A percentile compares a stretch with the other conserved stretches of the same genome.
Conservation (phyloP, 164 flowering plant species). For the Macadamia integrifolia region DNA sequence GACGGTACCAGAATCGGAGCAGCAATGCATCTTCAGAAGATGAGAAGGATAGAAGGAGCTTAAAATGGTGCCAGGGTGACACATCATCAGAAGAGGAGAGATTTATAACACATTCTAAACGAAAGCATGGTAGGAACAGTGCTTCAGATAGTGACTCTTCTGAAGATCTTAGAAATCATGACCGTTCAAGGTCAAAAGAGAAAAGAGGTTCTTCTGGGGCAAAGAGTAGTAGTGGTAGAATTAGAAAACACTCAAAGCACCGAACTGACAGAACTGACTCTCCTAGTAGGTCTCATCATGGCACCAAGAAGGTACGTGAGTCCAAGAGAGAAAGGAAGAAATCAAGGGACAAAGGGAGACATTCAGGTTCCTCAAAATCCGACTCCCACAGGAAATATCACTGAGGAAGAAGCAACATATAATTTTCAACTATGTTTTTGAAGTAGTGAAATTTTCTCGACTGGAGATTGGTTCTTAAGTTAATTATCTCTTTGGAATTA, state of each 20-base stretch:
- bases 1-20: background rate
- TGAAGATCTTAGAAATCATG: slow-evolving; percentile 26
- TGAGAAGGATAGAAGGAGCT: slow-evolving; percentile 2
- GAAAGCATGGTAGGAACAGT: slow-evolving; percentile 15
- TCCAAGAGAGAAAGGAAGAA: slow-evolving; percentile 34
- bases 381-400: slow-evolving; percentile 7
- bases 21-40: slow-evolving; percentile 22
- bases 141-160: slow-evolving; percentile 44
- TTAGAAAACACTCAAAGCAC: slow-evolving; percentile 57
- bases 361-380: slow-evolving; percentile 7
- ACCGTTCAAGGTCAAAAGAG: slow-evolving; percentile 37
- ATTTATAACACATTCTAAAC: slow-evolving; percentile 12
- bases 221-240: slow-evolving; percentile 44
- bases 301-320: slow-evolving; percentile 25
- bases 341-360: slow-evolving; percentile 17
- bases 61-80: too few relatives aligned
- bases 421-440: background rate
- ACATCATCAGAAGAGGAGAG: too few relatives aligned
- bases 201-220: slow-evolving; percentile 42
- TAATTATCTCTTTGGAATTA: background rate
- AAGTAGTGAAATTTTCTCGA: background rate
- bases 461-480: background rate
- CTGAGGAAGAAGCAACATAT: background rate
- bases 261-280: slow-evolving; percentile 34
- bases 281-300: slow-evolving; percentile 29